Base-by-base conservation (phyloP, 176 grass and related monocot species). In the Lolium rigidum region DNA sequence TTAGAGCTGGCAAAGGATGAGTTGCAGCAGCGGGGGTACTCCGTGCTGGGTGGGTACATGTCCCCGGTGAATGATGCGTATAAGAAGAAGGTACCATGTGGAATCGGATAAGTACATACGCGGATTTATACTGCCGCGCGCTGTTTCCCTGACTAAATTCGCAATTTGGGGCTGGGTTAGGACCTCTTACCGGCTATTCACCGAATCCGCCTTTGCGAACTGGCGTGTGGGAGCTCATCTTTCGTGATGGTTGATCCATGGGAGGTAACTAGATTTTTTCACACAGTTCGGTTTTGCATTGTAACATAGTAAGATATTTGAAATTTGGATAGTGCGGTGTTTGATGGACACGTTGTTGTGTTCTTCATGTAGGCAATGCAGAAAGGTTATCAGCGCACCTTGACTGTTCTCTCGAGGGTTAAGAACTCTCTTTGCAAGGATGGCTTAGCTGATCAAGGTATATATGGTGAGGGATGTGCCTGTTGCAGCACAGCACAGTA, bases 61-160 rank as follows among this genome's bases (percentile, higher is more conserved):
- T 98, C 96, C 47, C 96, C 96, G 12, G 96, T 92, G 73, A 98
- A 94, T 50, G 96, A 98, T 28, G 93, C 93, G 17, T 98, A 95
- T 38, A 94, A 89, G 74, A 98, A 98, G 88, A 94, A 92, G 91
- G 96, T 98, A 76, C 41, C 2, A 2, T 20, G 1, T 50, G 25
- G 4, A 43, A 47, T 31, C 50, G 26, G 57, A 39, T 38, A 39
- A 59, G 14, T 13, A 11, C n/a, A 67, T 55, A n/a, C n/a, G n/a
- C n/a, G 12, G 2, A 67, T 65, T 37, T 44, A 6, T 58, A 2
- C 44, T 1, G 0, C n/a, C n/a, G n/a, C n/a, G n/a, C n/a, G n/a
- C n/a, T n/a, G n/a, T n/a, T n/a, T 3, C 55, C 4, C 5, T 56
- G 44, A 79, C 37, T 83, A 56, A 90, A 3, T 84, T 37, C 16